Percentiles rank a stretch among this genome's conserved stretches.
Conservation (phyloP, 805 yeast genomes). For the Schizosaccharomyces osmophilus region DNA sequence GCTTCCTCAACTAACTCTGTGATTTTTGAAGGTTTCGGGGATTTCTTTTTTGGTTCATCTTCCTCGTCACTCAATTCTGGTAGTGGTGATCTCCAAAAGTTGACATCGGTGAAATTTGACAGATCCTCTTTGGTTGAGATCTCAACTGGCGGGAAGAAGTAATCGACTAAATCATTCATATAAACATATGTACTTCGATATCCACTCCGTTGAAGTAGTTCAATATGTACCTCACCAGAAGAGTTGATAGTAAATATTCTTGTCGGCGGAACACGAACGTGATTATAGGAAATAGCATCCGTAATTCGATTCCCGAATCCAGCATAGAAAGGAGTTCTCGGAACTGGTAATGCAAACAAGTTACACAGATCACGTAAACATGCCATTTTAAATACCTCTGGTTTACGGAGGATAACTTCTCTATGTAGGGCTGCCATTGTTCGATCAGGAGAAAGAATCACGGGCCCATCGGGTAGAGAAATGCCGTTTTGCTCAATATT, state of each 20-base stretch:
- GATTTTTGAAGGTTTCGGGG: background rate
- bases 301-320: constrained; percentile 94
- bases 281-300: constrained; percentile 81
- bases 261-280: constrained; percentile 82
- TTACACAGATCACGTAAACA: constrained; percentile 68
- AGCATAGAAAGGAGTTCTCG: constrained; percentile 77
- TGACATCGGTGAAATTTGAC: constrained; percentile 59
- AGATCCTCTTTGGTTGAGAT: constrained; percentile 15
- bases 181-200: constrained; percentile 66
- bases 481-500: constrained; percentile 49
- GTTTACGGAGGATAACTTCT: constrained; percentile 81
- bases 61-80: constrained; percentile 19
- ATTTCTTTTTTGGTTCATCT: constrained; percentile 4
- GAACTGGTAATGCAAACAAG: constrained; percentile 28
- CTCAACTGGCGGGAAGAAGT: constrained; percentile 75
- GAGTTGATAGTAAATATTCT: constrained; percentile 89
- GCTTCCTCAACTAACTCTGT: background rate
- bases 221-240: constrained; percentile 94
- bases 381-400: constrained; percentile 97
- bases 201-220: constrained; percentile 78
- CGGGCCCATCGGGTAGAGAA: constrained; percentile 71
- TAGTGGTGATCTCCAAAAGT: constrained; percentile 76
- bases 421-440: constrained; percentile 85
- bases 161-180: constrained; percentile 86
- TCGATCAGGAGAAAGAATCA: constrained; percentile 80